phyloP scores from a whole-genome alignment of 495 filamentous ascomycete genomes.

The Hyaloscypha finlandica region DNA sequence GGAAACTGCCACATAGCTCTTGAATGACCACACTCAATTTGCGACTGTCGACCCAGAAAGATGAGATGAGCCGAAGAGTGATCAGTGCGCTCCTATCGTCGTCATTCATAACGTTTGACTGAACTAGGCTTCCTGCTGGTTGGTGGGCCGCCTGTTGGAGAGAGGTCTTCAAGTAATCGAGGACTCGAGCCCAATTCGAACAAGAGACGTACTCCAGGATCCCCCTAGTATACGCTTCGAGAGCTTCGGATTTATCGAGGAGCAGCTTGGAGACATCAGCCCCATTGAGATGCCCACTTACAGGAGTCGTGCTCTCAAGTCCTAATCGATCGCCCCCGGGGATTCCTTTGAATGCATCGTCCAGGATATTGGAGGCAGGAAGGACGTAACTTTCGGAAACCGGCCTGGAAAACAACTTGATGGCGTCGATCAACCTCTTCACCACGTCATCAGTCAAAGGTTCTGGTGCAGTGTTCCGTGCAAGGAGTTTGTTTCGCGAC shows the following conservation, averaged over 20 bases:
- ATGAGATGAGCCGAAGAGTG: slow-evolving; percentile 54
- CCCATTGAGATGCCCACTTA: slow-evolving; percentile 27
- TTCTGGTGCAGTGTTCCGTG: slow-evolving; percentile 20
- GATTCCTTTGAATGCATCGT: slow-evolving; percentile 37
- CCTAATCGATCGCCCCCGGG: slow-evolving; percentile 24
- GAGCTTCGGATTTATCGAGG: slow-evolving; percentile 31
- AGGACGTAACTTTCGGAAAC: slow-evolving; percentile 36
- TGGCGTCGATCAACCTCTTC: slow-evolving; percentile 27
- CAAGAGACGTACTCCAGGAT: slow-evolving; percentile 62
- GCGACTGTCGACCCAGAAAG: slow-evolving; percentile 59
- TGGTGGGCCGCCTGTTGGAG: slow-evolving; percentile 49
- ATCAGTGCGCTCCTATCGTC: slow-evolving; percentile 52
- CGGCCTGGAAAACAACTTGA: slow-evolving; percentile 31
- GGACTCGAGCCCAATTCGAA: slow-evolving; percentile 57
- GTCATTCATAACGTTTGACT: slow-evolving; percentile 47
- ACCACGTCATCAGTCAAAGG: slow-evolving; percentile 28
- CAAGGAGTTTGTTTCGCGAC: slow-evolving; percentile 23
- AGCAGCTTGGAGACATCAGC: slow-evolving; percentile 36
- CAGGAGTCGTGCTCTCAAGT: slow-evolving; percentile 3
- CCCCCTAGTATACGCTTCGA: slow-evolving; percentile 49
- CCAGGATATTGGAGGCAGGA: slow-evolving; percentile 27
- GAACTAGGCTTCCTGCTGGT: slow-evolving; percentile 28
- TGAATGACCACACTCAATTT: slow-evolving; percentile 61
- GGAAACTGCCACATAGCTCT: slow-evolving; percentile 62
- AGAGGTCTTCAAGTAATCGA: slow-evolving; percentile 53